Conservation (phyloP, 805 yeast species). For the Komagataella pastoris region DNA sequence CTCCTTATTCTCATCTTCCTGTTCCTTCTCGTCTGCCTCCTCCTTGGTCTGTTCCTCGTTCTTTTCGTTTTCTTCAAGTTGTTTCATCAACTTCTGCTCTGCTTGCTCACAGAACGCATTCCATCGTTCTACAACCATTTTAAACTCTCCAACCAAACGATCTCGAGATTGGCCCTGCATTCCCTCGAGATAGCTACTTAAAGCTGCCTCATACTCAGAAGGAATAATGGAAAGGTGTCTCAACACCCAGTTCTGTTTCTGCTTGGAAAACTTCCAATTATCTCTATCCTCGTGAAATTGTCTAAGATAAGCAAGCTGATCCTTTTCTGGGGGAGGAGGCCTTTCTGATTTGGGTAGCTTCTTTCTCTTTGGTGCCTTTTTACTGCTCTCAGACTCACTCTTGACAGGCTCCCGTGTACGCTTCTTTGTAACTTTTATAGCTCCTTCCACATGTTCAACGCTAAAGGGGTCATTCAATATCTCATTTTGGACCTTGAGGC, state of each 20-base stretch:
- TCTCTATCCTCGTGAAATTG: conserved; percentile 41
- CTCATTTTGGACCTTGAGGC: conserved; percentile 45
- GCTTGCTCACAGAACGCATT: conserved; percentile 32
- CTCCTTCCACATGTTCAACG: conserved; percentile 29
- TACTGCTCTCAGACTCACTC: conserved; percentile 20
- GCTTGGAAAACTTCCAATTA: conserved; percentile 77
- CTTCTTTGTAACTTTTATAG: conserved; percentile 23
- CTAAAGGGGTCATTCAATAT: conserved; percentile 31
- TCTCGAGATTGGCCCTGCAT: conserved; percentile 60
- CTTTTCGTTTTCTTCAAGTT: conserved; percentile 11
- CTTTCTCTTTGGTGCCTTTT: conserved; percentile 57
- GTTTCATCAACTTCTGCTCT: conserved; percentile 24
- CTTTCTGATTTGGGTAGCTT: conserved; percentile 60
- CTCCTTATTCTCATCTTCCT: conserved; percentile 2
- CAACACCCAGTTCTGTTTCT: conserved; percentile 77
- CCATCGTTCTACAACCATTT: conserved; percentile 38
- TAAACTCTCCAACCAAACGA: conserved; percentile 37
- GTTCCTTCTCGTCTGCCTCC: conserved; percentile 5
- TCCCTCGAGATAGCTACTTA: conserved; percentile 40
- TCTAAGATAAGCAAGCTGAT: conserved; percentile 53
- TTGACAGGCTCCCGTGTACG: conserved; percentile 27
- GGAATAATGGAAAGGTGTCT: conserved; percentile 45
- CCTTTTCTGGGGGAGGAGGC: conserved; percentile 63
- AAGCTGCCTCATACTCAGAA: conserved; percentile 33
- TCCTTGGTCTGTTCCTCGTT: conserved; percentile 10